Conservation (phyloP, 495 filamentous ascomycete species). For the Hypoxylon cercidicola region DNA sequence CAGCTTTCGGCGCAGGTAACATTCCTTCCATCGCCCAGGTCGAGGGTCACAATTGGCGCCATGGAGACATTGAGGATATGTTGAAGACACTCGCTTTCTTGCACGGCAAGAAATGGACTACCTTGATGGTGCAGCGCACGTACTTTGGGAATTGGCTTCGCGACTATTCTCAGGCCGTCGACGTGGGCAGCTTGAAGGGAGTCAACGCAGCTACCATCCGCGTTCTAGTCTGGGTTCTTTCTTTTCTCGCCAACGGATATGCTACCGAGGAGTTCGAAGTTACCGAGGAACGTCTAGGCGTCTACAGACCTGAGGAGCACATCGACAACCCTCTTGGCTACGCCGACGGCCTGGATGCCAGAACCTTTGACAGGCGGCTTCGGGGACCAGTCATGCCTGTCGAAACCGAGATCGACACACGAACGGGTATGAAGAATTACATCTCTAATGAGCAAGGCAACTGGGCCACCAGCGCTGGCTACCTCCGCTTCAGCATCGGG, state of each 20-base stretch:
- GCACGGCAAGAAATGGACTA: conserved; percentile 93
- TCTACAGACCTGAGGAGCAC: conserved; percentile 95
- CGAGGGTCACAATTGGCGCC: conserved; percentile 95
- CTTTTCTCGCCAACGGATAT: conserved; percentile 93
- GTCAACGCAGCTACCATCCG: conserved; percentile 92
- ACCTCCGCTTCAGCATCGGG: conserved; percentile 83
- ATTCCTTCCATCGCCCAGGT: conserved; percentile 93
- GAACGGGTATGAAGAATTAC: conserved; percentile 98
- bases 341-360: conserved; percentile 87
- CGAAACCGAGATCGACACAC: conserved; percentile 83
- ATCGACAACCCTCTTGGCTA: conserved; percentile 93
- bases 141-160: conserved; percentile 90
- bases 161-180: conserved; percentile 88
- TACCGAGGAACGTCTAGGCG: conserved; percentile 87
- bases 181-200: conserved; percentile 89
- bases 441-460: conserved; percentile 88
- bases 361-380: conserved; percentile 83
- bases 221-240: conserved; percentile 88
- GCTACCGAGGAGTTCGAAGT: conserved; percentile 98
- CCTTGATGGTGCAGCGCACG: conserved; percentile 85
- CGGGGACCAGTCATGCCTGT: conserved; percentile 75
- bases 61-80: conserved; percentile 94
- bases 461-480: conserved; percentile 91
- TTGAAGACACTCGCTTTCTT: conserved; percentile 90
- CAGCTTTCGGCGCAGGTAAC: conserved; percentile 94